These are phyloP conservation scores for Teratosphaeria epicoccoides DNA, from an alignment of 2,329 filamentous ascomycete species.

Conservation along the genomic window DNA sequence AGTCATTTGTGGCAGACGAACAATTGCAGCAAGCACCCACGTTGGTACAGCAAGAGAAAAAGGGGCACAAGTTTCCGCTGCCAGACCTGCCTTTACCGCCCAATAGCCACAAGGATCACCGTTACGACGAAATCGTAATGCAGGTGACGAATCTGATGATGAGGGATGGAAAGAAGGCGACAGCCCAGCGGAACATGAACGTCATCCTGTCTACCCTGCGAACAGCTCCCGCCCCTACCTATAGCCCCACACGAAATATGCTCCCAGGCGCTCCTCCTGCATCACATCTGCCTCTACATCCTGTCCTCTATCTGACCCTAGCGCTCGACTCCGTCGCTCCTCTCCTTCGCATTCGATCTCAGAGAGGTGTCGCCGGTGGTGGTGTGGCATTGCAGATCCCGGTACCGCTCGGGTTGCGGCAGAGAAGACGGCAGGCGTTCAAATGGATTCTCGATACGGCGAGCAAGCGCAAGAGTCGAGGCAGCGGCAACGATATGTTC, in stretches of 20 bases:
- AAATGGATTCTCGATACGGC: constrained; percentile 84
- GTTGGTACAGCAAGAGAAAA: constrained; percentile 11
- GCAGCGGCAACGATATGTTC: constrained; percentile 61
- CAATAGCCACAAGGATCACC: constrained; percentile 57
- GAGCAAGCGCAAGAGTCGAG: constrained; percentile 62
- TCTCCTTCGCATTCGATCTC: constrained; percentile 65
- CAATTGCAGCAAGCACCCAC: not conserved
- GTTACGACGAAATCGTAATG: constrained; percentile 74
- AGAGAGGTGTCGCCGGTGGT: constrained; percentile 73
- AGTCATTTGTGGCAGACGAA: constrained; percentile 10
- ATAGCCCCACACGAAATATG: constrained; percentile 60
- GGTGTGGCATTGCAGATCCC: constrained; percentile 76
- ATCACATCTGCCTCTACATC: constrained; percentile 74
- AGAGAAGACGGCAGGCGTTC: constrained; percentile 68
- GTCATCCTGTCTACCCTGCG: constrained; percentile 73
- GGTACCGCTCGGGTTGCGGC: constrained; percentile 60
- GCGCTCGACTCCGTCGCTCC: constrained; percentile 90
- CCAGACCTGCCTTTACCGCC: constrained; percentile 57
- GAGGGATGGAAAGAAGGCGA: constrained; percentile 78
- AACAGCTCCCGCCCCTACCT: constrained; percentile 66
- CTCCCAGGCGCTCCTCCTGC: constrained; percentile 65
- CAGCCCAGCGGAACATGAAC: constrained; percentile 86
- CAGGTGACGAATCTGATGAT: constrained; percentile 89
- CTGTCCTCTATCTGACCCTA: constrained; percentile 76
- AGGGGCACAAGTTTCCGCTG: constrained; percentile 68